Evolutionary conservation across 108 stramenopile genomes (phyloP), one percentile per base, ranked within the genome.

Genomic region (Stephanodiscus triporus): DNA sequence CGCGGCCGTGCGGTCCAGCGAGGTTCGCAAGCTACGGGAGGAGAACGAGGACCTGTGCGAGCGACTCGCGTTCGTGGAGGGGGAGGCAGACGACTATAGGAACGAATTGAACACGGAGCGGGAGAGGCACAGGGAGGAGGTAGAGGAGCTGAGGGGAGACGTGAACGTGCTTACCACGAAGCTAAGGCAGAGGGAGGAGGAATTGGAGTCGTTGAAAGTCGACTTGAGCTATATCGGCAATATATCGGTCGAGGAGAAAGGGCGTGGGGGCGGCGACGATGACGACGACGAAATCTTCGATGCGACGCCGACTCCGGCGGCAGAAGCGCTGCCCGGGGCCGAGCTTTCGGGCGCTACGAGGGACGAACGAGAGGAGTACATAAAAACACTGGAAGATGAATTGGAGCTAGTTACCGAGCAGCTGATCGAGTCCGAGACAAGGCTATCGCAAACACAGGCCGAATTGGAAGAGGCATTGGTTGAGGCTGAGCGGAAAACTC

Each of bases 351-450:
- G 50, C 42, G 63, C 67, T 7, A 51, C 77, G 13, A 68, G 63
- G 2, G 86, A 89, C 65, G 84, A 87, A 29, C 27, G 64, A 11
- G 61, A 85, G 48, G 94, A 81, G 22, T 93, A 95, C 71, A 89
- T 90, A 69, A 88, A 87, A 74, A 90, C 89, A 27, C 75, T 95
- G 1, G 95, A 95, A 60, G 95, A 95, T 55, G 95, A 95, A 78
- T 78, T 95, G 13, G 95, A 95, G 66, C 56, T 90, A 24, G 92
- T 93, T 2, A 93, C 92, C 23, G 95, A 95, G 73, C 92, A 93
- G 70, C 79, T 95, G 17, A 95, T 95, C 68, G 95, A 93, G 42
- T 88, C 90, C 8, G 91, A 95, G 65, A 81, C 83, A 38, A 85
- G 87, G n/a, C 66, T 91, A 48, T 84, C 87, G 14, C 81, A 83